These are phyloP conservation scores for Pascua sp. DNA, from an alignment of 1,284 basidiomycete species.

Conservation along the genomic window DNA sequence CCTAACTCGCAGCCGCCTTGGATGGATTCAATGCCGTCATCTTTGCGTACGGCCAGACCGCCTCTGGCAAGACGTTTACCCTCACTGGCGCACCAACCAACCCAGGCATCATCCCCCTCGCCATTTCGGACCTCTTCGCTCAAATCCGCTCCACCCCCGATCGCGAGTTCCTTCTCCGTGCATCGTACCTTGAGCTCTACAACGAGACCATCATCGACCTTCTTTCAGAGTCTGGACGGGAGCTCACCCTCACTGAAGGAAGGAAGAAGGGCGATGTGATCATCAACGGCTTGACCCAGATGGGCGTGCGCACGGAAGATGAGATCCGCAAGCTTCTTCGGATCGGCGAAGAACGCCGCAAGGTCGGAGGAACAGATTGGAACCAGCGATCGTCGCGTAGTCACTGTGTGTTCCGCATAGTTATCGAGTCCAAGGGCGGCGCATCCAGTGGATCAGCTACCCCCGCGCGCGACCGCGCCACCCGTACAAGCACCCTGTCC, in stretches of 20 bases:
- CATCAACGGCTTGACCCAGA: constrained; percentile 49
- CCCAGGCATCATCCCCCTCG: constrained; percentile 90
- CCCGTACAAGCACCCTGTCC: constrained; percentile 64
- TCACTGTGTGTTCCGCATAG: constrained; percentile 88
- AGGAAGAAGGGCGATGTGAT: constrained; percentile 49
- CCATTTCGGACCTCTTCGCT: constrained; percentile 61
- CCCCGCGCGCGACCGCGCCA: constrained; percentile 36
- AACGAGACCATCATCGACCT: constrained; percentile 82
- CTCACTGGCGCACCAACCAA: constrained; percentile 75
- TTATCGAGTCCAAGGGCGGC: constrained; percentile 45
- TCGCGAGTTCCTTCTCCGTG: constrained; percentile 87
- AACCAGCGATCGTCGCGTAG: constrained; percentile 89
- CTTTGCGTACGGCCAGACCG: constrained; percentile 75
- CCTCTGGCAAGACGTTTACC: constrained; percentile 86
- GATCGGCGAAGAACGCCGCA: constrained; percentile 79
- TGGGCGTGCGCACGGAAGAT: constrained; percentile 80
- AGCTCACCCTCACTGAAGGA: constrained; percentile 44
- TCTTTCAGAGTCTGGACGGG: constrained; percentile 34
- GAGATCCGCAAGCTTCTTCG: constrained; percentile 78
- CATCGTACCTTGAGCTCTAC: constrained; percentile 94
- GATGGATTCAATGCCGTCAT: constrained; percentile 94
- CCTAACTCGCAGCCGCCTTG: constrained; percentile 65
- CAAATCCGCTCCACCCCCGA: constrained; percentile 49
- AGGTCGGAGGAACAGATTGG: constrained; percentile 95
- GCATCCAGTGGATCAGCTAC: constrained; percentile 13